These are phyloP conservation scores for Huiozyma sinensis DNA, from an alignment of 805 yeast species.

Conservation along the genomic window DNA sequence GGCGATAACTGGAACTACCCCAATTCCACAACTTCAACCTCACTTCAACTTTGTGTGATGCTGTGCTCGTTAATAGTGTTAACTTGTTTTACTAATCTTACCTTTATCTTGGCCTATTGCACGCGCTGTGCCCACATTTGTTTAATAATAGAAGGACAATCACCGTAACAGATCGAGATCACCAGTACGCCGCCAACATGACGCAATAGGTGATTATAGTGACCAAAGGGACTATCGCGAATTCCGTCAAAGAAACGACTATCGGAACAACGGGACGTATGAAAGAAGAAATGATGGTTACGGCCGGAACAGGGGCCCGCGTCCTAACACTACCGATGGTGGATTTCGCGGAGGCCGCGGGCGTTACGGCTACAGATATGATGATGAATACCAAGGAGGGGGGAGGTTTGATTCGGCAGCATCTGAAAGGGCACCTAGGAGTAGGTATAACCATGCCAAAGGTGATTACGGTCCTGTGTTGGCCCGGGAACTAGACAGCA, in stretches of 20 bases:
- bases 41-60: too few species aligned
- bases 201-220: slow-evolving; percentile 1
- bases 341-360: slow-evolving; percentile 14
- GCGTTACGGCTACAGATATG: slow-evolving; percentile 6
- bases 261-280: neutral
- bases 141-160: neutral
- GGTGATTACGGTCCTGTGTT: slow-evolving; percentile 21
- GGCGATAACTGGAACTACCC: too few species aligned
- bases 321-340: slow-evolving; percentile 3
- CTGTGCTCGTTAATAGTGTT: too few species aligned
- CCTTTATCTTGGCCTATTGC: too few species aligned
- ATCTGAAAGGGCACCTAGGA: slow-evolving; percentile 12
- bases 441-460: slow-evolving; percentile 3
- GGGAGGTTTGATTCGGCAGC: neutral
- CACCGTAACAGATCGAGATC: slow-evolving; percentile 18
- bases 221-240: slow-evolving; percentile 1
- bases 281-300: neutral
- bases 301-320: slow-evolving; percentile 10
- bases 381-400: slow-evolving; percentile 7
- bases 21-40: too few species aligned
- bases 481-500: slow-evolving; percentile 16
- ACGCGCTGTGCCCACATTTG: too few species aligned
- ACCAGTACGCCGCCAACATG: slow-evolving; percentile 10
- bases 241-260: slow-evolving; percentile 12
- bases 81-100: too few species aligned